phyloP scores from a whole-genome alignment of 352 stramenopile species.

The Globisporangium cederbergense region DNA sequence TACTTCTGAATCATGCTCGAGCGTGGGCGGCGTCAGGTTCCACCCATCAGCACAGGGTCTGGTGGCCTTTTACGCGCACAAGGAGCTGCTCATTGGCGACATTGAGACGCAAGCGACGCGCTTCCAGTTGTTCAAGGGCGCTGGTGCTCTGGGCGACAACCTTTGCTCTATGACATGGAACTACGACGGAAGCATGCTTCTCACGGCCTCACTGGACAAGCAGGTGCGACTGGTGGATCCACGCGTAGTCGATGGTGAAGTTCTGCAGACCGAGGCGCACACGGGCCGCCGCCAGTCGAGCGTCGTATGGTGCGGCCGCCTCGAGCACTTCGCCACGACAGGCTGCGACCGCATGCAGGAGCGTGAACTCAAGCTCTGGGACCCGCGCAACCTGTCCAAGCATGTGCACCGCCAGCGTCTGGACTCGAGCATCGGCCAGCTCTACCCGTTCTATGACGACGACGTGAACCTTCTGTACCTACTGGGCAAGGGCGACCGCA shows the following conservation, averaged over 20 bases:
- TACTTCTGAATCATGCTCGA: slow-evolving; percentile 15
- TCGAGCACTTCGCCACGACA: slow-evolving; percentile 51
- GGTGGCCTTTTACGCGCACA: slow-evolving; percentile 39
- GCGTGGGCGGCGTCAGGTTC: slow-evolving; percentile 34
- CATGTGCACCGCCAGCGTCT: slow-evolving; percentile 61
- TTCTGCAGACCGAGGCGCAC: slow-evolving; percentile 33
- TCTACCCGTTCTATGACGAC: slow-evolving; percentile 67
- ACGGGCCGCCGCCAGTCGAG: slow-evolving; percentile 41
- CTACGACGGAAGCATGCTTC: slow-evolving; percentile 58
- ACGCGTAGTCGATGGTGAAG: slow-evolving; percentile 15
- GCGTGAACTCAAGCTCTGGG: slow-evolving; percentile 77
- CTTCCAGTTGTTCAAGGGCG: slow-evolving; percentile 15
- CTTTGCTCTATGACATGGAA: slow-evolving; percentile 55
- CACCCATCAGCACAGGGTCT: slow-evolving; percentile 55
- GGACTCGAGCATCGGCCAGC: slow-evolving; percentile 53
- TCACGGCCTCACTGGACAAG: slow-evolving; percentile 43
- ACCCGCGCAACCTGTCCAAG: slow-evolving; percentile 45
- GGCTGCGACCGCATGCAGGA: slow-evolving; percentile 68
- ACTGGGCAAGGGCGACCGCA: slow-evolving; percentile 67
- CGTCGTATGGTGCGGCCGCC: slow-evolving; percentile 56
- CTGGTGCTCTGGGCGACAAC: slow-evolving; percentile 10
- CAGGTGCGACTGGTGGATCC: slow-evolving; percentile 56
- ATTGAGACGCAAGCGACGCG: slow-evolving; percentile 28
- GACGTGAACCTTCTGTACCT: slow-evolving; percentile 72
- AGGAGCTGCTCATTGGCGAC: slow-evolving; percentile 43